Percentiles rank a stretch among this genome's conserved stretches.
These are phyloP conservation scores for Ophiostoma triangulosporum DNA, from an alignment of 2,329 filamentous ascomycete genomes.

Conservation along the genomic window DNA sequence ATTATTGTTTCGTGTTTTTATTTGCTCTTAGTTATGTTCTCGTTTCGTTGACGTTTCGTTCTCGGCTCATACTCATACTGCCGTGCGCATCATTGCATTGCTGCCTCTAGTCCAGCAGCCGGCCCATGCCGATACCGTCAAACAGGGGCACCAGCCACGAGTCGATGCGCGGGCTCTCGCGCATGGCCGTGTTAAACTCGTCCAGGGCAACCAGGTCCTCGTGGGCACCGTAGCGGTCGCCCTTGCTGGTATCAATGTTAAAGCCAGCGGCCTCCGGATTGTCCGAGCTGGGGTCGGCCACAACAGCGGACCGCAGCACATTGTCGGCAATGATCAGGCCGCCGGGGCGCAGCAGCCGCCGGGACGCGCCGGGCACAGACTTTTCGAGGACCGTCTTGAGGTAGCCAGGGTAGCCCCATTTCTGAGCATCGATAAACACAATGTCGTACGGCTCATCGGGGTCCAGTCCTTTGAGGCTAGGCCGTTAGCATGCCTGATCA, in stretches of 20 bases:
- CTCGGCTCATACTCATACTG: neutral
- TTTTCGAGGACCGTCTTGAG: conserved; percentile 30
- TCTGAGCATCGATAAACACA: conserved; percentile 41
- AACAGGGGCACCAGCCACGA: conserved; percentile 25
- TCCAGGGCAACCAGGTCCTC: conserved; percentile 17
- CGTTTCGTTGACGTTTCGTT: neutral
- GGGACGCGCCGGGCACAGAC: conserved; percentile 24
- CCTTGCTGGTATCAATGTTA: neutral
- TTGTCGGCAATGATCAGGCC: conserved; percentile 43
- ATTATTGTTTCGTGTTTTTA: no score
- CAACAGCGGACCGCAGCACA: conserved; percentile 33
- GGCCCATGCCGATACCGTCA: conserved; percentile 23
- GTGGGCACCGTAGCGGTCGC: conserved; percentile 1
- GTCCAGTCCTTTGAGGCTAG: conserved; percentile 22
- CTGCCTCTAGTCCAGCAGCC: conserved; percentile 18
- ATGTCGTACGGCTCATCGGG: conserved; percentile 34
- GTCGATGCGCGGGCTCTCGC: conserved; percentile 21
- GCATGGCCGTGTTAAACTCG: conserved; percentile 23
- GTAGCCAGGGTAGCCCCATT: conserved; percentile 36
- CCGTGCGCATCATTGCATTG: no score
- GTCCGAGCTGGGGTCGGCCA: conserved; percentile 25
- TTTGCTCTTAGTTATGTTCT: neutral
- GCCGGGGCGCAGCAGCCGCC: conserved; percentile 32
- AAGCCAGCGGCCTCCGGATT: conserved; percentile 18
- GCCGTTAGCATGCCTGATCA: neutral